Evolutionary conservation across 805 yeast species (phyloP).

Genomic region (Candida stauntonica): DNA sequence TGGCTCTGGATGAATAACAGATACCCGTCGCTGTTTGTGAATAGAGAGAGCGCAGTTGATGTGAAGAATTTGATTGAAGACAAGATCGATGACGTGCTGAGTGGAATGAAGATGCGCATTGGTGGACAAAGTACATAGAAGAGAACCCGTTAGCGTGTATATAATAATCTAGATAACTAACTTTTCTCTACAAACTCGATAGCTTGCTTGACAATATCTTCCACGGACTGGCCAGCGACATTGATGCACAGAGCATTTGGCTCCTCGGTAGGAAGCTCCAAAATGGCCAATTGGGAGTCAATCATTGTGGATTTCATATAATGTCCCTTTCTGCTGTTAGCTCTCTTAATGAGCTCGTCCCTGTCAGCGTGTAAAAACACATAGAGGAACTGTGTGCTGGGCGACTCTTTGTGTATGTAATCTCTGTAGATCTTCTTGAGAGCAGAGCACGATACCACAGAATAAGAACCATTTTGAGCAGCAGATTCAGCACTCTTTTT

Average conservation of each 20-base stretch:
- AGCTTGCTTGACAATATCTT: constrained; percentile 13
- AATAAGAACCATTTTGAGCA: constrained; percentile 23
- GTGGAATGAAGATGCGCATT: constrained; percentile 9
- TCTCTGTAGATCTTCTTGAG: constrained; percentile 73
- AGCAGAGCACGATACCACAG: constrained; percentile 79
- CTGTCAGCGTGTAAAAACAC: constrained; percentile 63
- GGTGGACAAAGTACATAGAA: neutral
- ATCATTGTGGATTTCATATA: constrained; percentile 88
- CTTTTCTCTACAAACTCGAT: constrained; percentile 9
- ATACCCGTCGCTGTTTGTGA: constrained; percentile 78
- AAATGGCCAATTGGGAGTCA: constrained; percentile 65
- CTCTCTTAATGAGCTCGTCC: constrained; percentile 58
- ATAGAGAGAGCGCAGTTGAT: constrained; percentile 67
- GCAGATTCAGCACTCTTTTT: constrained; percentile 37
- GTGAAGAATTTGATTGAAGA: constrained; percentile 65
- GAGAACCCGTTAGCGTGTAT: too few relatives aligned
- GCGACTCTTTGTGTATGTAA: constrained; percentile 37
- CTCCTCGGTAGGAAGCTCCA: constrained; percentile 60
- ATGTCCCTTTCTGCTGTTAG: constrained; percentile 64
- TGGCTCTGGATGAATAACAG: constrained; percentile 86
- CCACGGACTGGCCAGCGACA: constrained; percentile 26
- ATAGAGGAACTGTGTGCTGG: constrained; percentile 45
- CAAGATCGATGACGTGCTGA: constrained; percentile 36
- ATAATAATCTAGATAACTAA: too few relatives aligned
- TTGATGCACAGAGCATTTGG: constrained; percentile 28